Evolutionary conservation across 2,329 filamentous ascomycete species (phyloP).

Genomic region (Botryotinia calthae): DNA sequence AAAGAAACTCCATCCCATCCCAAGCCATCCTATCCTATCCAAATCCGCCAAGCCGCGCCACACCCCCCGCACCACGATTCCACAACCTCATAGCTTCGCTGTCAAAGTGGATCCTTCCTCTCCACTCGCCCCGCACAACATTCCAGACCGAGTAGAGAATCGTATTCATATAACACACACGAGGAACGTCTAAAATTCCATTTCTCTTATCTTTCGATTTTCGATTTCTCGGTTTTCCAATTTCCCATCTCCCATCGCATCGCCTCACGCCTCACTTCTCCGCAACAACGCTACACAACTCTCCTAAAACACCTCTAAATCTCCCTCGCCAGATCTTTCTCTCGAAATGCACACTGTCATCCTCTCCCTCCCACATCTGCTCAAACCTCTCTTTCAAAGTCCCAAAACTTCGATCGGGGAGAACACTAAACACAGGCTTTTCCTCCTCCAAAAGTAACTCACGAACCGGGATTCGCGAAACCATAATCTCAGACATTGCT

Average conservation of each 20-base stretch:
- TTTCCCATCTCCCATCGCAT: not conserved
- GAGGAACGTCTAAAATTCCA: not conserved
- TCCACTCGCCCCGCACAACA: not conserved
- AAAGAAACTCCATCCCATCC: not conserved
- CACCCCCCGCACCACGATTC: not conserved
- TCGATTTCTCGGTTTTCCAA: no score
- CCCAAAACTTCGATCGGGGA: not conserved
- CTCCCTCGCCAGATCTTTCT: not conserved
- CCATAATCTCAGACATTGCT: not conserved
- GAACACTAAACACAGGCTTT: not conserved
- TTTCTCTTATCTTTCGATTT: not conserved
- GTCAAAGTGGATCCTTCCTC: not conserved
- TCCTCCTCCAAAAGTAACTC: not conserved
- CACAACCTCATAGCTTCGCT: not conserved
- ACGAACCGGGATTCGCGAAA: not conserved
- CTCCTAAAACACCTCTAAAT: slow-evolving; percentile 2
- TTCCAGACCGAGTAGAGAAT: not conserved
- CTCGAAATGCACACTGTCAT: not conserved
- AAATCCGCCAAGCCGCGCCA: not conserved
- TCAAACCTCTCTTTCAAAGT: not conserved
- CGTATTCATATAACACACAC: not conserved
- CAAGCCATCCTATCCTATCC: not conserved
- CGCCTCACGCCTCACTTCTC: not conserved
- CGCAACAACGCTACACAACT: not conserved
- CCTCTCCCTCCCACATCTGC: not conserved